These are phyloP conservation scores for Anisodus acutangulus DNA, from an alignment of 257 asterid genomes.

Conservation along the genomic window DNA sequence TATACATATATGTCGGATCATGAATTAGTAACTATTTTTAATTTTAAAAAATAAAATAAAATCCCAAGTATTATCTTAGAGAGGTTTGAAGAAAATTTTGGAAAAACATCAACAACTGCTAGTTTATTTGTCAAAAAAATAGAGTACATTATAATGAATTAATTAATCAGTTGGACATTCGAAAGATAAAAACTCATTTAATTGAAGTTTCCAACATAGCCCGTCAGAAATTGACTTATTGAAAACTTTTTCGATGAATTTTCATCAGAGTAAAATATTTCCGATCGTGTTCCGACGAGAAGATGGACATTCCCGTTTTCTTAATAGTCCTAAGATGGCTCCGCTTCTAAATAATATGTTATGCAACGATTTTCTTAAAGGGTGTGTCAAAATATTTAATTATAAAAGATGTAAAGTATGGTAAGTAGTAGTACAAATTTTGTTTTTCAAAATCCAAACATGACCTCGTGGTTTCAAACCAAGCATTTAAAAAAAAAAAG, in stretches of 20 bases:
- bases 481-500: neutral
- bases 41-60: neutral
- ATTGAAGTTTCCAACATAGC: neutral
- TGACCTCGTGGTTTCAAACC: slow-evolving; percentile 19
- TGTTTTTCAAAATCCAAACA: neutral
- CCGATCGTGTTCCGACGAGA: too few species aligned
- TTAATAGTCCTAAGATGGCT: neutral
- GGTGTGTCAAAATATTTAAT: neutral
- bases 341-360: neutral
- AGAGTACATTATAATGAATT: neutral
- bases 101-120: neutral
- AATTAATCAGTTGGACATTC: neutral
- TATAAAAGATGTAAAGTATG: neutral
- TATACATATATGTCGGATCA: neutral
- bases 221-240: neutral
- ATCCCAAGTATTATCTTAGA: neutral
- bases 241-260: neutral
- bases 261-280: too few species aligned
- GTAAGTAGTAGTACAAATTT: neutral
- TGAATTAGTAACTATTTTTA: neutral
- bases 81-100: neutral
- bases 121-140: neutral
- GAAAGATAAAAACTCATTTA: neutral
- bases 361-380: neutral
- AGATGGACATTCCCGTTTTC: neutral